Conservation (phyloP, 306 rosid species). For the Vigna unguiculata region DNA sequence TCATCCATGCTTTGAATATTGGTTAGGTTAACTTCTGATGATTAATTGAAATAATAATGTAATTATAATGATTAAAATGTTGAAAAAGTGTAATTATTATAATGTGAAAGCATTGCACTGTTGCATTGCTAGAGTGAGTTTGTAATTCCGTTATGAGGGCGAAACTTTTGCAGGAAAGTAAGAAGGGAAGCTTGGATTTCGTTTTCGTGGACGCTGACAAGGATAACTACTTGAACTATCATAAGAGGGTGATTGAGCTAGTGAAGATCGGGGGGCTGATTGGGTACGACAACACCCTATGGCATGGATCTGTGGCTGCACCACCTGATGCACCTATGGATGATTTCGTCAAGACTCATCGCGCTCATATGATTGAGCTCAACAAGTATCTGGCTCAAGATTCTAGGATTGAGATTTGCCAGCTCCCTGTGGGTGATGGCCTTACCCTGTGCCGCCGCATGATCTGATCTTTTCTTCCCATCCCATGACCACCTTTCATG, state of each 20-base stretch:
- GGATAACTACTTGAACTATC: conserved; percentile 85
- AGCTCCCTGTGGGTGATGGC: conserved; percentile 82
- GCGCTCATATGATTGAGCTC: conserved; percentile 68
- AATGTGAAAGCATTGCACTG: too few species aligned
- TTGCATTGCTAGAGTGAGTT: too few species aligned
- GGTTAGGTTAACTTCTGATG: too few species aligned
- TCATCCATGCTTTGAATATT: too few species aligned
- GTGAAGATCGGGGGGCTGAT: conserved; percentile 85
- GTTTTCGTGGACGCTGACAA: conserved; percentile 90
- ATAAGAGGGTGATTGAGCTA: conserved; percentile 73
- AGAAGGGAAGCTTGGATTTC: conserved; percentile 69
- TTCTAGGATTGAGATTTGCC: conserved; percentile 83
- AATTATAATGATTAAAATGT: too few species aligned
- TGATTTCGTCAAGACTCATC: conserved; percentile 53
- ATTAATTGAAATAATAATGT: too few species aligned
- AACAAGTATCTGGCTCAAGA: conserved; percentile 78
- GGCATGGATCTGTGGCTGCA: conserved; percentile 80
- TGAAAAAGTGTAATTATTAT: too few species aligned
- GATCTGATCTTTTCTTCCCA: conserved; percentile 29
- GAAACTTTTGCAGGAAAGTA: conserved; percentile 57
- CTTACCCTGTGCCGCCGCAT: conserved; percentile 85
- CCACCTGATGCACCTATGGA: conserved; percentile 73
- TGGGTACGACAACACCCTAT: conserved; percentile 88
- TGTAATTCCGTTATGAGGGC: too few species aligned
- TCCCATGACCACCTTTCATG: too few species aligned